phyloP scores from a whole-genome alignment of 1,284 basidiomycete genomes.

The Ustilago xerochloae region DNA sequence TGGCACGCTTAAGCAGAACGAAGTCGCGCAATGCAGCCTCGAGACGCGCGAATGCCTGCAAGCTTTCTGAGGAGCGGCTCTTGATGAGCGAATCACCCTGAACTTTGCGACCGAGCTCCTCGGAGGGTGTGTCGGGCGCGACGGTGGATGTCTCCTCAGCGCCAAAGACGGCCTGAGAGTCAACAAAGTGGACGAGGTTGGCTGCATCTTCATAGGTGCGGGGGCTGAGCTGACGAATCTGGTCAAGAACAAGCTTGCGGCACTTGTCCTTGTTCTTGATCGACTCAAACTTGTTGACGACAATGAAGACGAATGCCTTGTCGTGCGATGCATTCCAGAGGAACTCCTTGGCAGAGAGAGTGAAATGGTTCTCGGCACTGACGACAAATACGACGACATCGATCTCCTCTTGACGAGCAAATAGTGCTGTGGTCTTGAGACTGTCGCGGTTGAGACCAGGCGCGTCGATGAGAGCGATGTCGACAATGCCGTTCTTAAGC shows the following conservation, averaged over 20 bases:
- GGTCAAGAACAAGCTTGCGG: conserved; percentile 86
- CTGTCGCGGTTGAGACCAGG: conserved; percentile 97
- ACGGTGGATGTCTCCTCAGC: conserved; percentile 33
- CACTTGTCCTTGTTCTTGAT: conserved; percentile 97
- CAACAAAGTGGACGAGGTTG: conserved; percentile 98
- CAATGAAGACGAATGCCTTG: conserved; percentile 97
- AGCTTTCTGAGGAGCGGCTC: conserved; percentile 19
- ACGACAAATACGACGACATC: conserved; percentile 99
- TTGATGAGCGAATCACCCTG: conserved; percentile 22
- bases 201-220: conserved; percentile 88
- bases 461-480: conserved; percentile 98
- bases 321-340: conserved; percentile 92
- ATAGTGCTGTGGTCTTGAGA: conserved; percentile 93
- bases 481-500: conserved; percentile 89
- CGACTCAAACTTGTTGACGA: conserved; percentile 97
- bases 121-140: conserved; percentile 51
- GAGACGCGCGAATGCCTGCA: conserved; percentile 80
- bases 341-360: conserved; percentile 94
- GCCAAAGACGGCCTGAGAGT: conserved; percentile 73
- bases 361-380: conserved; percentile 98
- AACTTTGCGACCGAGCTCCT: conserved; percentile 45
- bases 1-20: conserved; percentile 91
- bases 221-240: conserved; percentile 92
- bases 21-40: conserved; percentile 94
- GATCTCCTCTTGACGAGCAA: conserved; percentile 96